These are phyloP conservation scores for Hygrophila difformis DNA, from an alignment of 257 asterid species.

Conservation along the genomic window DNA sequence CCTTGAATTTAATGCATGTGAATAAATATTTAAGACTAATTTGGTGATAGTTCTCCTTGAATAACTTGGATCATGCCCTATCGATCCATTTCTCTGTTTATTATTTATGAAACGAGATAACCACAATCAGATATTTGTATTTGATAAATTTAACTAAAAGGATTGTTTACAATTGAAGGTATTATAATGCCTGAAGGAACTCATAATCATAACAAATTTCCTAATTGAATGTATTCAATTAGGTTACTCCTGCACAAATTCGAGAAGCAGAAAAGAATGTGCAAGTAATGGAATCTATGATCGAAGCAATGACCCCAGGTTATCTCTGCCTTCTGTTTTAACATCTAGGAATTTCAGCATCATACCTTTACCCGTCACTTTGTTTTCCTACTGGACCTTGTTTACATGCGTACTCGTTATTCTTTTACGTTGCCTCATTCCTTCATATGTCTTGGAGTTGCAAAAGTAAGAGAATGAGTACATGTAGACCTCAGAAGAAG, in stretches of 20 bases:
- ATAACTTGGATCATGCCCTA: too few species aligned
- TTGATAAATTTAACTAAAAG: constrained; percentile 1
- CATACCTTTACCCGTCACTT: constrained; percentile 9
- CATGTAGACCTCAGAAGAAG: constrained; percentile 11
- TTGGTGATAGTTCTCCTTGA: background rate
- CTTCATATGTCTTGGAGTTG: background rate
- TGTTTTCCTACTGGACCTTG: background rate
- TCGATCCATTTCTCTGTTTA: too few species aligned
- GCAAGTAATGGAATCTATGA: constrained; percentile 89
- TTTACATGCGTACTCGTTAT: background rate
- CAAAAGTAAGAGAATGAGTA: background rate
- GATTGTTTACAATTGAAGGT: constrained; percentile 10
- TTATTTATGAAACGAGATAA: background rate
- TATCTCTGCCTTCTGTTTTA: constrained; percentile 6
- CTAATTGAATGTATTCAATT: constrained; percentile 23
- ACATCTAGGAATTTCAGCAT: background rate
- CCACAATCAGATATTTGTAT: background rate
- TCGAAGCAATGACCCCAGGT: constrained; percentile 97
- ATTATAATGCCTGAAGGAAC: constrained; percentile 9
- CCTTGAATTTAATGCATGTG: background rate
- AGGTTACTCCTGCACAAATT: constrained; percentile 99
- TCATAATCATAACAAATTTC: constrained; percentile 12
- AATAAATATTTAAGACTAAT: background rate
- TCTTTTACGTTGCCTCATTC: background rate
- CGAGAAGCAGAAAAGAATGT: constrained; percentile 90